Base-by-base conservation (phyloP, 2,329 filamentous ascomycete genomes). In the Falciphora oryzae region DNA sequence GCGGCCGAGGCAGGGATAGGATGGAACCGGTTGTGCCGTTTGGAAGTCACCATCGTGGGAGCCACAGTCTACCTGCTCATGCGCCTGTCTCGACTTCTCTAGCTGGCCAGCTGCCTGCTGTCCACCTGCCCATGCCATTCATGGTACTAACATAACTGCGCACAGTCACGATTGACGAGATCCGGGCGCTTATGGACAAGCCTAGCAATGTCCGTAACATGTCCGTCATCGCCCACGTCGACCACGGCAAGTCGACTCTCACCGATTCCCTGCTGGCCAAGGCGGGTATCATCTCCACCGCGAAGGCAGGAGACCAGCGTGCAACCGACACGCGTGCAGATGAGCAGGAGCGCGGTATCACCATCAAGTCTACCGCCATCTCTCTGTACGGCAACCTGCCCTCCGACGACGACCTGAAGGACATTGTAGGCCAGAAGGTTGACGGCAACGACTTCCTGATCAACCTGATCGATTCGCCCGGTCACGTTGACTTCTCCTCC, bases 151-250 rank as follows among this genome's bases (percentile, higher is more conserved):
- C 59, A 13, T 11, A 38, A 1, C 44, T 53, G 22, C 25, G 28
- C 22, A 35, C 31, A 63, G 61, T 98, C 89, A 98, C 95, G 78
- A 89, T 97, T 83, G 94, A 98, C 80, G 93, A 92, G 88, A 91
- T 93, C 80, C 89, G 89, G 80, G 61, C 61, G 50, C 57, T 63
- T 57, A 63, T 63, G 90, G 89, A 92, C 87, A 89, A 89, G 83
- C 88, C 90, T 73, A 84, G 79, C 78, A 89, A 89, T 80, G 86
- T 89, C 79, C 85, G 86, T 82, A 98, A 98, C 89, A 98, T 97
- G 94, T 97, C 93, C 85, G 95, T 99, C 81, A 98, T 98, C 92
- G 95, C 95, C 81, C 95, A 99, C 86, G 93, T 99, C 89, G 95
- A 99, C 83, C 95, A 99, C 89, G 95, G 95, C 86, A 99, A 99